phyloP scores from a whole-genome alignment of 225 moss, liverwort and hornwort species.

The Sphagnum tenellum region DNA sequence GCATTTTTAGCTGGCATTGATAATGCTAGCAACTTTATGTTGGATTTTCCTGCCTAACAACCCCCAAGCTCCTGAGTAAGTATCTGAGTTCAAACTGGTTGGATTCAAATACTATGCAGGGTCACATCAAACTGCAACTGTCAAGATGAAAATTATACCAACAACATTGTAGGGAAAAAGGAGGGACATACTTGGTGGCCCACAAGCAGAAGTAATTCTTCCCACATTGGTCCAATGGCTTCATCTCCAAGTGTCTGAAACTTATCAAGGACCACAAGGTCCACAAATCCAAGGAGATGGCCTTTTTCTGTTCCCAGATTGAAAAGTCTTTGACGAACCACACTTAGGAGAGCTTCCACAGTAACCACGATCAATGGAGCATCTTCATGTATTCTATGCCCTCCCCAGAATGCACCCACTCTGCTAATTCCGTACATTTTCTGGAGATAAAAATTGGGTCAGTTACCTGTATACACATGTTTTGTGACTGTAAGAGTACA shows the following conservation, averaged over 20 bases:
- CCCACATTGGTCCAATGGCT: constrained; percentile 18
- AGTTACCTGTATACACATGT: no score
- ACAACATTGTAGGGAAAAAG: no score
- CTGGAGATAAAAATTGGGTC: constrained; percentile 4
- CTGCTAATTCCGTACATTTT: constrained; percentile 15
- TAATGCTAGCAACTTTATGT: constrained; percentile 19
- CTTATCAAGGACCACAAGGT: constrained; percentile 21
- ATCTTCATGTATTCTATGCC: no score
- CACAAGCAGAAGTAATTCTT: constrained; percentile 21
- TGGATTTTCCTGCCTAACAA: background rate
- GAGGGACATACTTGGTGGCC: constrained; percentile 10
- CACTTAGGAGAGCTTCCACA: constrained; percentile 12
- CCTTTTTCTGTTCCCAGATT: background rate
- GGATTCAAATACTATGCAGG: no score
- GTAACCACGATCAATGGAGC: constrained; percentile 12
- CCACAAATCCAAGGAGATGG: constrained; percentile 5
- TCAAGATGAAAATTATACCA: no score
- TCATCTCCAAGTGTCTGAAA: constrained; percentile 21
- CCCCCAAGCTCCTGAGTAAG: background rate
- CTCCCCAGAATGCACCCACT: constrained; percentile 2
- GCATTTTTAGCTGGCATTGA: constrained; percentile 15
- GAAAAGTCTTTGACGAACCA: constrained; percentile 10
- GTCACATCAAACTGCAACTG: no score
- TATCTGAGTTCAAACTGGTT: no score
- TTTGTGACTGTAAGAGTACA: no score